Percentiles rank a stretch among this genome's conserved stretches.
phyloP scores from a whole-genome alignment of 768 basidiomycete genomes.

The Tylopilus sp. region DNA sequence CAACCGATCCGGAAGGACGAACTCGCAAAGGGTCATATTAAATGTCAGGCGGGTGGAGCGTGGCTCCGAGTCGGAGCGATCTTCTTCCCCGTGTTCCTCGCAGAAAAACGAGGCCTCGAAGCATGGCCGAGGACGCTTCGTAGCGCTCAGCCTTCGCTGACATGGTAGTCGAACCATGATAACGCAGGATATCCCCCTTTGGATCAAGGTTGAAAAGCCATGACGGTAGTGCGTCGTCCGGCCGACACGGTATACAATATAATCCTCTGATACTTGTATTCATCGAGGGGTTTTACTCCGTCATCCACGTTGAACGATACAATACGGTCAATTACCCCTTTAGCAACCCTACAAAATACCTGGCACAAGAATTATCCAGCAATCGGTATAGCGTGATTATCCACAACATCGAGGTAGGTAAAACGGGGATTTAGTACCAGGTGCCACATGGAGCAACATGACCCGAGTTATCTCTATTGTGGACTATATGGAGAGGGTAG shows the following conservation, averaged over 20 bases:
- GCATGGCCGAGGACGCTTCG: not conserved
- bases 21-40: constrained; percentile 9
- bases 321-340: no score
- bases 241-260: not conserved
- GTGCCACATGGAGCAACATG: not conserved
- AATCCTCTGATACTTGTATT: not conserved
- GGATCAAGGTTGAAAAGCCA: not conserved
- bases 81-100: constrained; percentile 1
- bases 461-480: not conserved
- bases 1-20: constrained; percentile 1
- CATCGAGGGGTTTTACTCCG: not conserved
- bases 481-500: not conserved
- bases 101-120: constrained; percentile 5
- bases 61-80: not conserved
- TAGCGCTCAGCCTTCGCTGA: not conserved
- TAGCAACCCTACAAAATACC: no score
- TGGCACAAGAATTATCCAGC: not conserved
- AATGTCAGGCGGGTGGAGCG: constrained; percentile 1
- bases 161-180: not conserved
- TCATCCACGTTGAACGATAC: not conserved
- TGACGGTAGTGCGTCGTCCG: not conserved
- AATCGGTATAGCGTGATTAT: not conserved
- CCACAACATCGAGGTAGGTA: not conserved
- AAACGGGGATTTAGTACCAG: not conserved
- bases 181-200: no score